A percentile compares a stretch with the other conserved stretches of the same genome.
Conservation (phyloP, 306 rosid genomes). For the Acacia confusa region DNA sequence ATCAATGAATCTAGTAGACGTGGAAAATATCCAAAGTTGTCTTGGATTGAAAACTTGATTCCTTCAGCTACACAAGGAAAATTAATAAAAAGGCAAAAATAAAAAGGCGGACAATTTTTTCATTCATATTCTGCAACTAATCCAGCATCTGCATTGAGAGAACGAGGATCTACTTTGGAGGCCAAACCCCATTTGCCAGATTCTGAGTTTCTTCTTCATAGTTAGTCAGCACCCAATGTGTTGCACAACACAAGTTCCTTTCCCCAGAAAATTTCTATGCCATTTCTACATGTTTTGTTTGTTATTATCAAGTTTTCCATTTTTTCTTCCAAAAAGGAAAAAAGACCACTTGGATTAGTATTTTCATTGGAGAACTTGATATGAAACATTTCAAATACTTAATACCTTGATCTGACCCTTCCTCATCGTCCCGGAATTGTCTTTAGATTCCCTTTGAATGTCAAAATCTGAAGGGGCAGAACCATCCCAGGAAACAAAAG, state of each 20-base stretch:
- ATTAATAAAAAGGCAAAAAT: background rate
- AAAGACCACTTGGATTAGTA: background rate
- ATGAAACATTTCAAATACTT: background rate
- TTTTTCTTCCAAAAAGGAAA: background rate
- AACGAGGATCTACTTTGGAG: background rate
- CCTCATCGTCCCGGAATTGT: background rate
- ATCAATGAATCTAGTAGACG: background rate
- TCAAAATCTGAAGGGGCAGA: constrained; percentile 27
- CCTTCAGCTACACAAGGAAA: background rate
- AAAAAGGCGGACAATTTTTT: constrained; percentile 7
- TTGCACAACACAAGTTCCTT: constrained; percentile 9
- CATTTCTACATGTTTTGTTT: background rate
- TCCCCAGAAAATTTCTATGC: background rate
- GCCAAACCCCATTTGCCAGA: background rate
- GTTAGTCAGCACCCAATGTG: background rate
- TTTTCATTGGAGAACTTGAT: background rate
- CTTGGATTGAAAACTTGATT: background rate
- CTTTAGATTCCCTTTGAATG: constrained; percentile 11
- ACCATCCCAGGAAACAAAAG: constrained; percentile 25
- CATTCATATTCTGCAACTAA: constrained; percentile 3
- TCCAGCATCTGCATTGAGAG: constrained; percentile 11
- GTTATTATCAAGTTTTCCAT: background rate
- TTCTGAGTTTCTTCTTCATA: constrained; percentile 12
- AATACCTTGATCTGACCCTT: background rate
- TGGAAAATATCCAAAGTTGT: background rate